A percentile compares a stretch with the other conserved stretches of the same genome.
These are phyloP conservation scores for Zygosaccharomyces rouxii DNA, from an alignment of 805 yeast genomes.

Conservation along the genomic window DNA sequence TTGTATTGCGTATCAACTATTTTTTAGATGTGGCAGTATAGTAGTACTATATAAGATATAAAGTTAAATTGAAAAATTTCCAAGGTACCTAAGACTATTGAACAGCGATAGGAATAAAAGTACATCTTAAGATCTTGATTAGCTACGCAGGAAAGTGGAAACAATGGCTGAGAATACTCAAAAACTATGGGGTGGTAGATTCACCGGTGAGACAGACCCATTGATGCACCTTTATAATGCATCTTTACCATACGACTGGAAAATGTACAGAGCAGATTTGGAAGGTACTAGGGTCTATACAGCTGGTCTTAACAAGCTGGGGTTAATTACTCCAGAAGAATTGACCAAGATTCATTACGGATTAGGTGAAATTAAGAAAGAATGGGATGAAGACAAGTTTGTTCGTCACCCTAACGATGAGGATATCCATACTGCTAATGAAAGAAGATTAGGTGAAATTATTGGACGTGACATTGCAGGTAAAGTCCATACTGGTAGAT, in stretches of 20 bases:
- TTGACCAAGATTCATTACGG: conserved; percentile 80
- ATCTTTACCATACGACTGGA: conserved; percentile 90
- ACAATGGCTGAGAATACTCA: conserved; percentile 38
- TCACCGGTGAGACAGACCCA: conserved; percentile 96
- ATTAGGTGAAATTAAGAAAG: conserved; percentile 60
- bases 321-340: conserved; percentile 69
- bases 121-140: neutral
- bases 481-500: conserved; percentile 98
- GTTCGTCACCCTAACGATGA: conserved; percentile 56
- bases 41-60: neutral
- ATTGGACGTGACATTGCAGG: conserved; percentile 94
- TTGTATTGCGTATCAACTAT: neutral
- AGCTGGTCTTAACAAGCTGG: conserved; percentile 73
- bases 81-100: neutral
- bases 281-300: conserved; percentile 94
- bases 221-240: conserved; percentile 97
- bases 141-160: neutral
- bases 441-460: conserved; percentile 92
- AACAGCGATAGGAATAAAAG: neutral
- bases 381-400: conserved; percentile 75
- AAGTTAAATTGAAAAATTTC: neutral
- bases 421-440: conserved; percentile 98
- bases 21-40: neutral
- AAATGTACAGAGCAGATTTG: conserved; percentile 90
- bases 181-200: conserved; percentile 97